A percentile compares a stretch with the other conserved stretches of the same genome.
phyloP scores from a whole-genome alignment of 768 basidiomycete species.

The Sutorius australiensis region DNA sequence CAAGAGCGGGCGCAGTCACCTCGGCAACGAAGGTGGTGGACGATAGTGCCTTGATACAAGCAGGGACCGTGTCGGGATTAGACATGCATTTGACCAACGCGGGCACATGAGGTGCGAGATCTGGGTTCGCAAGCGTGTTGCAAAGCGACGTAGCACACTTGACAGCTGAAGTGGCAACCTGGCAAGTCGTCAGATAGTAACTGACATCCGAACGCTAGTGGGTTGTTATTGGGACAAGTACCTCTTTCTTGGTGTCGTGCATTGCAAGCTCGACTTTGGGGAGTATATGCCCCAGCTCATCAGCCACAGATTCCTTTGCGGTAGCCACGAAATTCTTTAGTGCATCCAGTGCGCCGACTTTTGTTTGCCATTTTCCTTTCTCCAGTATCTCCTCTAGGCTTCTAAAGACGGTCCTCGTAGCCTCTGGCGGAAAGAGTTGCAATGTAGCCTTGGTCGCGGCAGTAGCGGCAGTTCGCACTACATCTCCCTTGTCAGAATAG shows the following conservation, averaged over 20 bases:
- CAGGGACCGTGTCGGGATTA: slow-evolving; percentile 80
- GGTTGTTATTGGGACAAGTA: slow-evolving; percentile 30
- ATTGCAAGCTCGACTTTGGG: slow-evolving; percentile 87
- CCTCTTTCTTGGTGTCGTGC: slow-evolving; percentile 97
- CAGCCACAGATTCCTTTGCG: slow-evolving; percentile 74
- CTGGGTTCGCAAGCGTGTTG: slow-evolving; percentile 87
- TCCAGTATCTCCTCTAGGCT: slow-evolving; percentile 72
- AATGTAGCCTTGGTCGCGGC: slow-evolving; percentile 80
- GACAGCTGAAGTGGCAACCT: slow-evolving; percentile 83
- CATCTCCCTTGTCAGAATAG: slow-evolving; percentile 91
- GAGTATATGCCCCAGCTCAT: slow-evolving; percentile 73
- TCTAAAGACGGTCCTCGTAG: slow-evolving; percentile 64
- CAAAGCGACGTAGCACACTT: slow-evolving; percentile 91
- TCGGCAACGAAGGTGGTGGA: slow-evolving; percentile 96
- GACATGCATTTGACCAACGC: slow-evolving; percentile 93
- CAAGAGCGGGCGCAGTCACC: slow-evolving; percentile 93
- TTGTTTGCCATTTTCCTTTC: slow-evolving; percentile 88
- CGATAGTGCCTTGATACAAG: slow-evolving; percentile 92
- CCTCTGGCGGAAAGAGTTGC: slow-evolving; percentile 80
- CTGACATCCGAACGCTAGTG: slow-evolving; percentile 12
- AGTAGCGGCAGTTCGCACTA: slow-evolving; percentile 79
- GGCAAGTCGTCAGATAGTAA: slow-evolving; percentile 8
- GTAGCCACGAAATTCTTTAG: slow-evolving; percentile 69
- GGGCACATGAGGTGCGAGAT: slow-evolving; percentile 85
- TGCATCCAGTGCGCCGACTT: slow-evolving; percentile 89